phyloP scores from a whole-genome alignment of 164 flowering plant species.

The Taxillus chinensis region DNA sequence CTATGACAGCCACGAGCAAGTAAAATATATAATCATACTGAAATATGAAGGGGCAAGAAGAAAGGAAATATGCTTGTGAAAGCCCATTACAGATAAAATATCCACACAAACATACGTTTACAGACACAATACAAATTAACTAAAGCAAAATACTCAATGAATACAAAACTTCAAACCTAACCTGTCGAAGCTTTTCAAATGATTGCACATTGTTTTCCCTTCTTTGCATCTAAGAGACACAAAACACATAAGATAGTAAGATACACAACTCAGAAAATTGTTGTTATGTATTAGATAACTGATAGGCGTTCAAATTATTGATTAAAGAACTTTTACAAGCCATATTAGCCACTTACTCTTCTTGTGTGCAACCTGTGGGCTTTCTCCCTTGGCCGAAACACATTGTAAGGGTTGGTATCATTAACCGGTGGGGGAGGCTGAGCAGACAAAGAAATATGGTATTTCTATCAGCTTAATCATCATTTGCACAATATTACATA shows the following conservation, averaged over 20 bases:
- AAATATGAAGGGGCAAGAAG: too few relatives aligned
- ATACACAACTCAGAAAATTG: not conserved
- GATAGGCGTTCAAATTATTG: not conserved
- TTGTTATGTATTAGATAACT: not conserved
- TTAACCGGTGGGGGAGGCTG: constrained; percentile 99
- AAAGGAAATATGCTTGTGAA: too few relatives aligned
- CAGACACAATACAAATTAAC: not conserved
- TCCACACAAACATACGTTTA: too few relatives aligned
- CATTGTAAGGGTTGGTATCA: constrained; percentile 98
- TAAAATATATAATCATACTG: too few relatives aligned
- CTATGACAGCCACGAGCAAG: too few relatives aligned
- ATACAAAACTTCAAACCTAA: constrained; percentile 13
- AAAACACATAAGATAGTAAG: constrained; percentile 5
- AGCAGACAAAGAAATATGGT: constrained; percentile 9
- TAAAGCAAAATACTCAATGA: not conserved
- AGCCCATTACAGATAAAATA: too few relatives aligned
- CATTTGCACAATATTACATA: not conserved
- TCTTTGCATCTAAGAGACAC: constrained; percentile 75
- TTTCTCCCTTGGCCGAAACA: constrained; percentile 97
- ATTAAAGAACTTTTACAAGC: constrained; percentile 3
- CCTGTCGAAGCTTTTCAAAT: constrained; percentile 99
- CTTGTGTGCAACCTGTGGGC: constrained; percentile 94
- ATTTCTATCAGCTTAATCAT: constrained; percentile 7
- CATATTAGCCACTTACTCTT: constrained; percentile 45
- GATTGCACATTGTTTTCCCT: constrained; percentile 99